Base-by-base conservation (phyloP, 225 moss, liverwort and hornwort genomes). In the Sphagnum tenellum region DNA sequence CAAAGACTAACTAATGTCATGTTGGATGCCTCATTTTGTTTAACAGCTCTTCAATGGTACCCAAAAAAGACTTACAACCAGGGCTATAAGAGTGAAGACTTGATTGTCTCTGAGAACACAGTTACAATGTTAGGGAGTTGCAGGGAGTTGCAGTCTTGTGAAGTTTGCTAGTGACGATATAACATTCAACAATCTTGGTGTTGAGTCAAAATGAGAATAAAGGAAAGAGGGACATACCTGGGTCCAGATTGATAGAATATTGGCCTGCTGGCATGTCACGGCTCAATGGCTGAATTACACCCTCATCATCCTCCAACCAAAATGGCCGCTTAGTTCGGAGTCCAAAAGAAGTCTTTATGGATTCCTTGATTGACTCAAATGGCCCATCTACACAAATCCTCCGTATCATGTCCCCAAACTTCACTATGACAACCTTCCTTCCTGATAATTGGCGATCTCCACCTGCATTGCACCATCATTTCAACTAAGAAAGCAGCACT, bases 361-460 rank as follows among this genome's bases (percentile, higher is more conserved):
- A 89, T 70, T 96, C 96, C 66, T 96, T 96, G 74, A 96, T 96
- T 50, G 92, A 96, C 81, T 96, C 96, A 73, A 82, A 96, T 3
- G 96, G 87, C 47, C 96, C 92, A 85, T 92, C 92, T 58, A 96
- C 80, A 47, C 87, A 74, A 57, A 96, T 79, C 60, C 89, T 84
- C 60, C 89, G 77, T 60, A 76, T 74, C 78, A 84, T 69, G 5
- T 96, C 92, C 66, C 86, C 92, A 67, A 79, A 85, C 70, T 90
- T 92, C 49, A 96, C 88, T 45, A 79, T 69, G 56, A 96, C 87
- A 48, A 96, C 81, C 68, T 90, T 96, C 59, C 92, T 92, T 47
- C 50, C 70, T 64, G 74, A 69, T 52, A 67, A 47, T 9, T 76
- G 80, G 56, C 77, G 82, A 66, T 83, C 86, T 60, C 69, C 69